A percentile compares a stretch with the other conserved stretches of the same genome.
phyloP scores from a whole-genome alignment of 805 yeast species.

The Starmera dryadoides region DNA sequence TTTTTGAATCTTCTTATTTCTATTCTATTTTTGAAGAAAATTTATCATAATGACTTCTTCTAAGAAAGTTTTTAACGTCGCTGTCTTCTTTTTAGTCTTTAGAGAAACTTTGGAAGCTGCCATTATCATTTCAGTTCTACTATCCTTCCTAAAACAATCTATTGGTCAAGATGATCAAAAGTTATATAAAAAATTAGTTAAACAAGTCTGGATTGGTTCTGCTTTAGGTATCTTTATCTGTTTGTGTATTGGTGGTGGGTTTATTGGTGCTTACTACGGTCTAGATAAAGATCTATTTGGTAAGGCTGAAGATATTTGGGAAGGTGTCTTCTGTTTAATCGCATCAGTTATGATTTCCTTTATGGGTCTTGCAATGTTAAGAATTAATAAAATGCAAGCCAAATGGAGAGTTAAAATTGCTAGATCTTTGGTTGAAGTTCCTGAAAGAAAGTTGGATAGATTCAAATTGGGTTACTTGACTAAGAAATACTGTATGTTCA shows the following conservation, averaged over 20 bases:
- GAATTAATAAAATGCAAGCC: constrained; percentile 92
- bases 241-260: constrained; percentile 82
- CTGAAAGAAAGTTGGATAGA: constrained; percentile 40
- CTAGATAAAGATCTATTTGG: constrained; percentile 81
- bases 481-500: constrained; percentile 79
- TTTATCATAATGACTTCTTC: neutral
- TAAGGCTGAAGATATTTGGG: constrained; percentile 89
- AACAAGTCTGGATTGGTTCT: constrained; percentile 87
- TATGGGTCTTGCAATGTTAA: constrained; percentile 96
- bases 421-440: constrained; percentile 60
- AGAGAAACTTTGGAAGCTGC: constrained; percentile 94
- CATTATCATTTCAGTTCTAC: constrained; percentile 80
- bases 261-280: constrained; percentile 88
- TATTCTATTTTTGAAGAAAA: too few species aligned
- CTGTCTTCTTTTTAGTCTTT: constrained; percentile 84
- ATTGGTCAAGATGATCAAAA: constrained; percentile 47
- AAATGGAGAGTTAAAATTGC: constrained; percentile 97
- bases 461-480: constrained; percentile 48
- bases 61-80: constrained; percentile 33
- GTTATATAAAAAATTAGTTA: constrained; percentile 58
- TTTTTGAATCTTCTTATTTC: too few species aligned
- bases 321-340: constrained; percentile 86
- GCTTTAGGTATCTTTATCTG: constrained; percentile 67
- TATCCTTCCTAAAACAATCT: constrained; percentile 89
- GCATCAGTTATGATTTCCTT: constrained; percentile 84